Conservation (phyloP, 441 rosid species). For the Iberis amara region DNA sequence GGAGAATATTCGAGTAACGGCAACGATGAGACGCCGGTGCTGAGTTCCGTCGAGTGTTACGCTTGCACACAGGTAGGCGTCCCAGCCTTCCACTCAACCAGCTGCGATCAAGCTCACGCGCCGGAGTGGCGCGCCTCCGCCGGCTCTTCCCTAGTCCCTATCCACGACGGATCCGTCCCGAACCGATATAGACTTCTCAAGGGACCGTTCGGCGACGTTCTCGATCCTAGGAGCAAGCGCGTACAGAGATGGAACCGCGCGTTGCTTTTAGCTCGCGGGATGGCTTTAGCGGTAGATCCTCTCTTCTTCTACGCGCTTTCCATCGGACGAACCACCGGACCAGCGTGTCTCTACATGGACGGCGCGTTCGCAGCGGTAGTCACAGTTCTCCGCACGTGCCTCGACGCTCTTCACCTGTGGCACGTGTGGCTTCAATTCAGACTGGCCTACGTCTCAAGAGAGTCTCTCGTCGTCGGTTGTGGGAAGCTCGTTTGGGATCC, state of each 20-base stretch:
- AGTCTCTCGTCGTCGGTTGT: slow-evolving; percentile 66
- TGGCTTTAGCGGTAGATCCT: slow-evolving; percentile 64
- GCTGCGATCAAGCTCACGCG: slow-evolving; percentile 53
- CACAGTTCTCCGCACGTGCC: slow-evolving; percentile 46
- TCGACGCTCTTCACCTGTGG: slow-evolving; percentile 49
- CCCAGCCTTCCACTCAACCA: slow-evolving; percentile 67
- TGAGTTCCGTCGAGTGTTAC: slow-evolving; percentile 49
- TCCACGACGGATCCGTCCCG: slow-evolving; percentile 23
- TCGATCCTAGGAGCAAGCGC: slow-evolving; percentile 61
- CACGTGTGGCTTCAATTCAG: slow-evolving; percentile 71
- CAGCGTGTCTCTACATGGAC: slow-evolving; percentile 60
- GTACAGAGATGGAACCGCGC: slow-evolving; percentile 60
- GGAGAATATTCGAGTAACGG: slow-evolving; percentile 26
- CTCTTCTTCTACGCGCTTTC: slow-evolving; percentile 69
- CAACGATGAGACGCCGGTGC: slow-evolving; percentile 32
- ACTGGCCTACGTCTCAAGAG: slow-evolving; percentile 60
- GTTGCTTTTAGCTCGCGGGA: slow-evolving; percentile 52
- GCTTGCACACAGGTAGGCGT: slow-evolving; percentile 66
- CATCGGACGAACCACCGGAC: slow-evolving; percentile 34
- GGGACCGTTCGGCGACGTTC: slow-evolving; percentile 39
- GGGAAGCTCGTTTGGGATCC: slow-evolving; percentile 87
- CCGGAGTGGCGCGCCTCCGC: slow-evolving; percentile 70
- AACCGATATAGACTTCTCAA: slow-evolving; percentile 6
- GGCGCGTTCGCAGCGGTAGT: slow-evolving; percentile 44
- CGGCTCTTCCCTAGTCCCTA: slow-evolving; percentile 51